Evolutionary conservation across 2,329 filamentous ascomycete species (phyloP).

Genomic region (Rhynchosporium secalis): DNA sequence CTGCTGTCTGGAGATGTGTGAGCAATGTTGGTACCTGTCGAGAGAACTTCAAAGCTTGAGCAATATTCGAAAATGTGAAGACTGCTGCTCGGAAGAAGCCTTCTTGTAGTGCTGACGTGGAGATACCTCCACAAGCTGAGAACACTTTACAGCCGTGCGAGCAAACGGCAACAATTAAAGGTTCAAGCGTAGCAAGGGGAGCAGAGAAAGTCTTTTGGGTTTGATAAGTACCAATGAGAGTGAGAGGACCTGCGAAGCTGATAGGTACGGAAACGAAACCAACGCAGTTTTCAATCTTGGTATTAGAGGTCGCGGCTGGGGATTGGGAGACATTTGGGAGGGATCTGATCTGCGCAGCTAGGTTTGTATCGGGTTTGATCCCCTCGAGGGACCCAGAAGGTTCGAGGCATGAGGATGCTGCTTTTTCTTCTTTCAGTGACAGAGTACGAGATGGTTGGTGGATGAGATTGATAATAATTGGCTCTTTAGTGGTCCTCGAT

Average conservation of each 20-base stretch:
- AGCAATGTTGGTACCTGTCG: neutral
- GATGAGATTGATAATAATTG: neutral
- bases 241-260: slow-evolving; percentile 33
- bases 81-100: slow-evolving; percentile 34
- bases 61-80: slow-evolving; percentile 31
- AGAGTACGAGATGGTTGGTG: neutral
- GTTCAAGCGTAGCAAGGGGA: slow-evolving; percentile 38
- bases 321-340: neutral
- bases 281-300: slow-evolving; percentile 31
- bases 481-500: neutral
- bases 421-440: neutral
- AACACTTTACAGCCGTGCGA: slow-evolving; percentile 38
- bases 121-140: slow-evolving; percentile 28
- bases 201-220: slow-evolving; percentile 27
- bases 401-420: too few species aligned
- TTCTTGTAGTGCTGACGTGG: slow-evolving; percentile 30
- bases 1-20: neutral
- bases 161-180: slow-evolving; percentile 38
- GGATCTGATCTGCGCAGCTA: neutral
- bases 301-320: neutral
- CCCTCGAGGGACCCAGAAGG: too few species aligned
- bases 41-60: slow-evolving; percentile 32
- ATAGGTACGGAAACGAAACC: slow-evolving; percentile 31
- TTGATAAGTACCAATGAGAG: slow-evolving; percentile 23
- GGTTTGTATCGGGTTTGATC: neutral